These are phyloP conservation scores for Myxozyma melibiosi DNA, from an alignment of 805 yeast species.

Conservation along the genomic window DNA sequence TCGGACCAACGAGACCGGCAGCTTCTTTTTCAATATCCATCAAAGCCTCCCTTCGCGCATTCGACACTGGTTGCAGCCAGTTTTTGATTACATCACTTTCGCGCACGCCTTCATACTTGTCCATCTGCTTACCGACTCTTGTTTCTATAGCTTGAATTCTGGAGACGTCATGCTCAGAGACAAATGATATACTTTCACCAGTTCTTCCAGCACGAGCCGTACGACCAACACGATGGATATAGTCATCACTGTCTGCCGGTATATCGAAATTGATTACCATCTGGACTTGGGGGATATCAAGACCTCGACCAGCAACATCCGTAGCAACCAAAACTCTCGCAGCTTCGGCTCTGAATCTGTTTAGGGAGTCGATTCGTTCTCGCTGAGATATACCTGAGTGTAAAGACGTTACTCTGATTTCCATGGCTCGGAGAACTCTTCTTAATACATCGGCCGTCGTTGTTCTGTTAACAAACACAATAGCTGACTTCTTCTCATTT, in stretches of 20 bases:
- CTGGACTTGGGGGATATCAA: conserved; percentile 92
- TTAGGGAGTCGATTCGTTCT: conserved; percentile 88
- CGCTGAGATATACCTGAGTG: conserved; percentile 94
- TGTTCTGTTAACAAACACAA: conserved; percentile 90
- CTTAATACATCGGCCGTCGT: conserved; percentile 84
- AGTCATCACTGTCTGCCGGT: conserved; percentile 95
- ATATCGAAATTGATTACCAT: conserved; percentile 88
- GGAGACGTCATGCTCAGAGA: conserved; percentile 81
- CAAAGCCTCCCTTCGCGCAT: conserved; percentile 85
- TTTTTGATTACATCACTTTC: conserved; percentile 78
- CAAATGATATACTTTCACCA: conserved; percentile 81
- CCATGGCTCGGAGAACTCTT: conserved; percentile 71
- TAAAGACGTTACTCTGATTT: conserved; percentile 80
- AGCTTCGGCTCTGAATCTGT: conserved; percentile 90
- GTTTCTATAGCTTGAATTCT: conserved; percentile 85
- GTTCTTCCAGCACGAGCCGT: conserved; percentile 96
- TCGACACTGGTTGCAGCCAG: conserved; percentile 67
- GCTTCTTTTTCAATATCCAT: conserved; percentile 91
- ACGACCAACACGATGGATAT: conserved; percentile 96
- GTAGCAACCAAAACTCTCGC: conserved; percentile 93
- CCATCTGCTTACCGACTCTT: conserved; percentile 78
- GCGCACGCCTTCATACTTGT: conserved; percentile 65
- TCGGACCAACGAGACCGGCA: conserved; percentile 7
- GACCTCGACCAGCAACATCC: conserved; percentile 96
- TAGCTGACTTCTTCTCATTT: conserved; percentile 67